Evolutionary conservation across 768 basidiomycete genomes (phyloP), one percentile per base, ranked within the genome.

Genomic region (Rhizopogon salebrosus): DNA sequence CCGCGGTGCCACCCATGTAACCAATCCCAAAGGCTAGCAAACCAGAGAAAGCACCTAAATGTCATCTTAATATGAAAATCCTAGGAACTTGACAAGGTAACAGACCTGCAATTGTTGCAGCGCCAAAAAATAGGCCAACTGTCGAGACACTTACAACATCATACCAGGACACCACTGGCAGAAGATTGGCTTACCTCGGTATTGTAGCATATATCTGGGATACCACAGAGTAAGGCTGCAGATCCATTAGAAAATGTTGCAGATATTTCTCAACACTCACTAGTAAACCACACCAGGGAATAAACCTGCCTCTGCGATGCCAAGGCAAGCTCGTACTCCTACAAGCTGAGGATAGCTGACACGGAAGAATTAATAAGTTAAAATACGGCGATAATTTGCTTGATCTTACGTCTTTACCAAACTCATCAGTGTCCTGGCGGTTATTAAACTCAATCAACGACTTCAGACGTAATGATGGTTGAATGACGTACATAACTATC

Each of bases 281-380:
- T 85, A 89, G 70, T 86, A 90, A 0, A 80, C 77, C 9, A 88
- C 83, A 23, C 86, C 86, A 11, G 87, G 86, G 65, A 85, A 89
- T 8, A 87, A 62, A 3, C 87, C 85, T 4, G 84, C 82, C 67
- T 89, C 87, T 0, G 84, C 77, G 1, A 84, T 61, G 3, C 87
- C 87, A 0, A 88, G 77, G 54, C 76, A 79, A 6, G 82, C 66
- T 10, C 84, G 78, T 9, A 72, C 73, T 18, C 75, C 83, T 10
- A 84, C 75, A 14, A 87, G 75, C 60, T 85, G 78, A 8, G 76
- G 76, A 59, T 83, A 87, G 22, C 84, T 86, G 56, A 6, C 37
- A n/a, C n/a, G n/a, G 24, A 34, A 20, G 29, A 43, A 37, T 29
- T n/a, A n/a, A 22, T 23, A 46, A 7, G 37, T 48, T 3, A 20